phyloP scores from a whole-genome alignment of 306 rosid species.

The Cercis canadensis region DNA sequence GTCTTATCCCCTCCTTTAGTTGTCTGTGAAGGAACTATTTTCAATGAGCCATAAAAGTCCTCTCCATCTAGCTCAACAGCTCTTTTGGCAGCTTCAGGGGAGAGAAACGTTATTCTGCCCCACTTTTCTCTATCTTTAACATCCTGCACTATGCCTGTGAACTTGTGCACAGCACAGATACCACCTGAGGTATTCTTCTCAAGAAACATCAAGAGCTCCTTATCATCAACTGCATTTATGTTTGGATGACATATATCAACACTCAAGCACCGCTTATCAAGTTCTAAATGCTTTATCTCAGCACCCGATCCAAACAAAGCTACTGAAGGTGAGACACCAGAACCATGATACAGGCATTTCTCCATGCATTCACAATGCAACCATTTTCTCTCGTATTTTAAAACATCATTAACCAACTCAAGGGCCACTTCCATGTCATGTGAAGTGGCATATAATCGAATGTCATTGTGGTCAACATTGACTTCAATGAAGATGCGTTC shows the following conservation, averaged over 20 bases:
- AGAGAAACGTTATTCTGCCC: constrained; percentile 74
- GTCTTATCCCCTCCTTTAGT: constrained; percentile 63
- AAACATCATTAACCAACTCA: constrained; percentile 45
- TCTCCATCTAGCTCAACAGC: constrained; percentile 59
- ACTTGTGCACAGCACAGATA: constrained; percentile 74
- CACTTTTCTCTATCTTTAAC: constrained; percentile 60
- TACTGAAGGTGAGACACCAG: constrained; percentile 62
- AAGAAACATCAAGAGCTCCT: constrained; percentile 74
- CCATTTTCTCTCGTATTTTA: constrained; percentile 68
- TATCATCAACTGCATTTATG: constrained; percentile 61
- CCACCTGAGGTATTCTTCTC: constrained; percentile 65
- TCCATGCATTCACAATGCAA: constrained; percentile 76
- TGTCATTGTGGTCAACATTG: constrained; percentile 58
- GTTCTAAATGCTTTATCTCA: constrained; percentile 88
- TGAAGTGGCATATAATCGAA: constrained; percentile 66
- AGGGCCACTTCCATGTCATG: constrained; percentile 57
- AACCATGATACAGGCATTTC: constrained; percentile 72
- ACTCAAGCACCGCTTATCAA: constrained; percentile 74
- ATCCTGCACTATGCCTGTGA: constrained; percentile 51
- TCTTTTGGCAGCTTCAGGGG: constrained; percentile 77
- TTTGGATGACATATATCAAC: constrained; percentile 70
- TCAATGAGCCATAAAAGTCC: constrained; percentile 65
- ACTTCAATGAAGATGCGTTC: constrained; percentile 75
- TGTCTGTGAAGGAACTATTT: constrained; percentile 66
- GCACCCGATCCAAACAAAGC: constrained; percentile 96